Conservation (phyloP, 2,329 filamentous ascomycete species). For the Aspergillus spinulosporus region DNA sequence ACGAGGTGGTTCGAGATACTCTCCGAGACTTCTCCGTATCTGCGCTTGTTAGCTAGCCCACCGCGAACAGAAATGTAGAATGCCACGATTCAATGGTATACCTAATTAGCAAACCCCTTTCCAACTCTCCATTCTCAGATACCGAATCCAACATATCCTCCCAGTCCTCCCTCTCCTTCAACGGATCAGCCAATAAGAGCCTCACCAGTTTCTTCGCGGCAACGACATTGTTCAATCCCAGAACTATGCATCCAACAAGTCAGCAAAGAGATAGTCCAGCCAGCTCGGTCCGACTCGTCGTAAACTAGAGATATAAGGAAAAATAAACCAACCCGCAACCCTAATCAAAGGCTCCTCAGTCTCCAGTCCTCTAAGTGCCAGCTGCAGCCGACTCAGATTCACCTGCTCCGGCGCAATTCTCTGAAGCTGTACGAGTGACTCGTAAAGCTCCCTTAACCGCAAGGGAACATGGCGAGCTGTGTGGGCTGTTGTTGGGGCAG, state of each 20-base stretch:
- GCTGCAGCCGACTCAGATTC: conserved; percentile 59
- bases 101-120: conserved; percentile 64
- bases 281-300: not conserved
- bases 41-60: conserved; percentile 27
- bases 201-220: conserved; percentile 63
- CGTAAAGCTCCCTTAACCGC: conserved; percentile 55
- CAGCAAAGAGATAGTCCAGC: not conserved
- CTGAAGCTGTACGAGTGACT: conserved; percentile 54
- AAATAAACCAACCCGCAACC: conserved; percentile 51
- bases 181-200: conserved; percentile 69
- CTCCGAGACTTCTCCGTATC: conserved; percentile 56
- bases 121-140: conserved; percentile 45
- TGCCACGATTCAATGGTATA: conserved; percentile 36
- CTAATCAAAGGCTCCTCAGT: conserved; percentile 55
- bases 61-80: not conserved
- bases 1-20: conserved; percentile 53
- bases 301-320: not conserved
- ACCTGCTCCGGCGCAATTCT: conserved; percentile 56
- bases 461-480: conserved; percentile 55
- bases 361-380: conserved; percentile 60
- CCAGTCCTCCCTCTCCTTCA: conserved; percentile 65
- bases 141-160: conserved; percentile 59
- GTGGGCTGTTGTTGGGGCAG: conserved; percentile 51
- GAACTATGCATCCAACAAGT: conserved; percentile 37
- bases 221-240: conserved; percentile 51